Percentiles rank a stretch among this genome's conserved stretches.
Conservation (phyloP, 768 basidiomycete genomes). For the Mycena haematopus region DNA sequence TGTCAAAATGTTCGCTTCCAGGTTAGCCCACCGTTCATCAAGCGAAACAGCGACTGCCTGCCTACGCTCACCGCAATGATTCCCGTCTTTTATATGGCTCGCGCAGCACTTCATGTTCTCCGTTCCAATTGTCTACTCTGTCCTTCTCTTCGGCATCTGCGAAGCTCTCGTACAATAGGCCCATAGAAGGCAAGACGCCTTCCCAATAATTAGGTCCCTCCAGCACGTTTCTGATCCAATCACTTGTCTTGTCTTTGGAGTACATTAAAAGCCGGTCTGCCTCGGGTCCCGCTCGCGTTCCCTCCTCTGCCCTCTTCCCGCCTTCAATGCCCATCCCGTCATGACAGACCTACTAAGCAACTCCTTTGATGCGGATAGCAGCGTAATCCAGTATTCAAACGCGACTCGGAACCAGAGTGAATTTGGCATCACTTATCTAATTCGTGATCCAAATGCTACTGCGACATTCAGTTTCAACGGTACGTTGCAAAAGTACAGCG, state of each 20-base stretch:
- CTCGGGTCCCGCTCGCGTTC: constrained; percentile 12
- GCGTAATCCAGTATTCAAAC: constrained; percentile 13
- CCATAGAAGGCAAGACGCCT: constrained; percentile 2
- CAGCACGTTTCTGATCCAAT: constrained; percentile 27
- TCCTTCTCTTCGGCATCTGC: constrained; percentile 13
- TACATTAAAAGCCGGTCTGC: constrained; percentile 10
- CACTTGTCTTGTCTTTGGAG: constrained; percentile 5
- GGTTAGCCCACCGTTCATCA: neutral
- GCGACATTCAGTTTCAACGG: constrained; percentile 32
- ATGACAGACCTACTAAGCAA: constrained; percentile 16
- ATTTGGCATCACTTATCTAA: constrained; percentile 22
- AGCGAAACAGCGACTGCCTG: neutral
- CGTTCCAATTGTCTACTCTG: neutral
- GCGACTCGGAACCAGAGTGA: constrained; percentile 23
- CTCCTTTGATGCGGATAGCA: constrained; percentile 12
- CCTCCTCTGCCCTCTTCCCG: neutral
- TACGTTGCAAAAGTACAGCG: constrained; percentile 8
- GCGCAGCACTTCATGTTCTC: neutral
- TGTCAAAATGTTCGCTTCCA: neutral
- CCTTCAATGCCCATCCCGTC: constrained; percentile 21
- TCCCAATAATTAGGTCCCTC: neutral
- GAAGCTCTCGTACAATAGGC: neutral
- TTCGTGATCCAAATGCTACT: constrained; percentile 29
- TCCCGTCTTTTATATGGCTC: neutral
- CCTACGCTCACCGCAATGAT: neutral